These are phyloP conservation scores for Pelargonium citronellum DNA, from an alignment of 441 rosid genomes.

Conservation along the genomic window DNA sequence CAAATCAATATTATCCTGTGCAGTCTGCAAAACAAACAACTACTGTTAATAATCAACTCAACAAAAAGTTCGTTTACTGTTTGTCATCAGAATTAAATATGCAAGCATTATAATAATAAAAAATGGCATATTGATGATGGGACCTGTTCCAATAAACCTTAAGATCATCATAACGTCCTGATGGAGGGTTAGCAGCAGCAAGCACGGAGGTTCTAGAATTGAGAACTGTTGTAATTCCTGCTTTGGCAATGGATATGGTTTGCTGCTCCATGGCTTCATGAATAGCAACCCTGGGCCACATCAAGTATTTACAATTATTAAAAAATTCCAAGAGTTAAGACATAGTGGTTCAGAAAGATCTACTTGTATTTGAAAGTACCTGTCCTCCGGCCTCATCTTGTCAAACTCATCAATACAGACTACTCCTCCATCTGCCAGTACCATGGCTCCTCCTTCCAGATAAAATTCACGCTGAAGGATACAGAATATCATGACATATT, in stretches of 20 bases:
- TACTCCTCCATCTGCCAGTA: constrained; percentile 98
- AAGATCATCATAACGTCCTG: constrained; percentile 97
- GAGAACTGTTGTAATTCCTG: constrained; percentile 93
- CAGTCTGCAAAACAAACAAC: constrained; percentile 50
- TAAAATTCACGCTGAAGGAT: constrained; percentile 76
- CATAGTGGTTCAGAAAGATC: constrained; percentile 13
- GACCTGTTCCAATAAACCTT: constrained; percentile 39
- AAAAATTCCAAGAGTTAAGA: background rate
- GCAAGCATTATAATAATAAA: constrained; percentile 4
- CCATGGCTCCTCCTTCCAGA: constrained; percentile 99
- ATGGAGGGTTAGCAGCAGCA: constrained; percentile 97
- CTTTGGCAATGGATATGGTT: constrained; percentile 97
- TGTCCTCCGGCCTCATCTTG: constrained; percentile 97
- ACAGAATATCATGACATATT: no score
- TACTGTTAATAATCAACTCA: constrained; percentile 13
- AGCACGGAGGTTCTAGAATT: constrained; percentile 97
- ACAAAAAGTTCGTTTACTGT: no score
- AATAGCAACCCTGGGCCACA: constrained; percentile 74
- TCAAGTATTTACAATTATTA: constrained; percentile 3
- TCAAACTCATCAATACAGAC: constrained; percentile 96
- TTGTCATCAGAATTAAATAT: constrained; percentile 4
- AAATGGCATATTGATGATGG: background rate
- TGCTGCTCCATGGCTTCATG: constrained; percentile 99
- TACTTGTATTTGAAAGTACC: constrained; percentile 37
- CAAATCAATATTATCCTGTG: constrained; percentile 92